Evolutionary conservation across 768 basidiomycete species (phyloP), one percentile per base, ranked within the genome.

Genomic region (Lyophyllum atratum): DNA sequence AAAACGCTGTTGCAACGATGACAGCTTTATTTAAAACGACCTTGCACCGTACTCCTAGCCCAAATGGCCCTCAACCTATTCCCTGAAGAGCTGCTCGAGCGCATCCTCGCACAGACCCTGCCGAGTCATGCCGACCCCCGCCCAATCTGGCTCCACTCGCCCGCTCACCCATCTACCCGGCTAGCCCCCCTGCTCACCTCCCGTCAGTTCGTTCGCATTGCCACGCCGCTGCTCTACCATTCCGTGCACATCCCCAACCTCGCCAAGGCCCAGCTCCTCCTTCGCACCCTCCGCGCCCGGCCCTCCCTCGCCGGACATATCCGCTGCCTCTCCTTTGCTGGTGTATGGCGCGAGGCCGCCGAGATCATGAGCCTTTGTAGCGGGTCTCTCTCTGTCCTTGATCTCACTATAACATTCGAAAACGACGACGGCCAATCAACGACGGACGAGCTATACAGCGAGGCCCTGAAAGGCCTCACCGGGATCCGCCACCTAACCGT

Each of bases 161-260:
- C 72, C 64, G 55, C 63, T 69, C 42, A 34, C 59, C 6, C 70
- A 66, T 64, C 62, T 44, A 64, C 69, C 28, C 69, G 69, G 14
- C 64, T 71, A 17, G 72, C 81, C 4, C 75, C 79, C 0, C 77
- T 88, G 15, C 78, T 82, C 50, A 81, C 84, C 45, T 85, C 71
- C 49, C 78, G 69, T 37, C 64, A 71, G 22, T 84, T 86, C 71
- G 68, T 77, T 43, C 78, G 87, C 56, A 85, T 89, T 57, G 77
- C 75, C 1, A 77, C 78, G 0, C 85, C 86, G 1, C 74, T 86
- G 12, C 76, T 84, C 59, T 87, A 87, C 72, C 74, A 80, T 64
- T 74, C 76, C 42, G 58, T 88, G 42, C 72, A 75, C 61, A 64
- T 89, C 44, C 70, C 66, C 34, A 73, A 80, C 0, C 58, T 75